Conservation (phyloP, 2,329 filamentous ascomycete species). For the Colletotrichum lentis region DNA sequence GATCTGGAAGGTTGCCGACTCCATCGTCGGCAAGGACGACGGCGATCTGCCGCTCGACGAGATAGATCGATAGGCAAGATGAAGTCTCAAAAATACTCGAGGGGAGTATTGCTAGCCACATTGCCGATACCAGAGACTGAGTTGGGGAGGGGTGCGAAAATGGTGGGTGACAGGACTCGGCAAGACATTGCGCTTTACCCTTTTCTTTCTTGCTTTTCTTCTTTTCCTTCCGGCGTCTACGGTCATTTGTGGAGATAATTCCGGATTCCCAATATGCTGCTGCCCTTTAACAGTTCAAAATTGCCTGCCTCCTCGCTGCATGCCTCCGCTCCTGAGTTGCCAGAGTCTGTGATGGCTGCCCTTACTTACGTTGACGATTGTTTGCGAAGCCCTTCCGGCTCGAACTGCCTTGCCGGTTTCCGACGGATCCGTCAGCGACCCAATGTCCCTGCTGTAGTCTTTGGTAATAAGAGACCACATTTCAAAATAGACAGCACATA, state of each 20-base stretch:
- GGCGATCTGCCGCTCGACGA: conserved; percentile 80
- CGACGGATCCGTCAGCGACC: no score
- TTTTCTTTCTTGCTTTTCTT: conserved; percentile 28
- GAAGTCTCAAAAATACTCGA: conserved; percentile 28
- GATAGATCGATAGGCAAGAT: conserved; percentile 66
- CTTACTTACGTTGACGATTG: background rate
- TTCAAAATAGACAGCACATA: no score
- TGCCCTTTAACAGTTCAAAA: conserved; percentile 3
- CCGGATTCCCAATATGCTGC: conserved; percentile 32
- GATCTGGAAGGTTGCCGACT: conserved; percentile 87
- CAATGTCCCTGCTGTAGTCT: no score
- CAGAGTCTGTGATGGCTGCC: background rate
- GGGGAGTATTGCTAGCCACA: conserved; percentile 15
- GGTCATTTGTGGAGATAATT: conserved; percentile 36
- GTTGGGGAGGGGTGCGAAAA: conserved; percentile 12
- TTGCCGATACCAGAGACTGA: conserved; percentile 5
- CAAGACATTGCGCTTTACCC: conserved; percentile 14
- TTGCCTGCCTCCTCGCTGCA: background rate
- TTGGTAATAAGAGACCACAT: no score
- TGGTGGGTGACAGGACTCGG: conserved; percentile 6
- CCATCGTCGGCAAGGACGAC: conserved; percentile 80
- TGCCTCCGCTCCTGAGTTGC: background rate
- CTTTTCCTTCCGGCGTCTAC: conserved; percentile 35
- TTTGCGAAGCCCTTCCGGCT: background rate
- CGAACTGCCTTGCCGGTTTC: no score